Evolutionary conservation across 2,329 filamentous ascomycete genomes (phyloP).

Genomic region (Fusarium nygamai): DNA sequence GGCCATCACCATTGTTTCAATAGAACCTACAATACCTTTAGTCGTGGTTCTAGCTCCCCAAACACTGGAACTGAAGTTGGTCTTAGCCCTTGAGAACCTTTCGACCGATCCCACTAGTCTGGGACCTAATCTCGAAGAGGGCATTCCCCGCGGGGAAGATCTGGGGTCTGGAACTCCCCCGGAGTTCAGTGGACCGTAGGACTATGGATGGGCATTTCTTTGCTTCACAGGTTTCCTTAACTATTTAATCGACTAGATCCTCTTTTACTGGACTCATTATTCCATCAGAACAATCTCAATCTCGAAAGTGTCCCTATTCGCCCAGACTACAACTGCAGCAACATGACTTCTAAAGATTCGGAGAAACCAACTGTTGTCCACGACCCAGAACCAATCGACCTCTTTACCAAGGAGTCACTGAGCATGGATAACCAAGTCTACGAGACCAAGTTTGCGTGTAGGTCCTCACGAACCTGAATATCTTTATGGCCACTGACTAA

Average conservation of each 20-base stretch:
- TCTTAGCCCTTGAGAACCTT: background rate
- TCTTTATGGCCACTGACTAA: background rate
- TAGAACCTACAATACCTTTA: background rate
- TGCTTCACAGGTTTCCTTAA: background rate
- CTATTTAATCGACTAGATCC: background rate
- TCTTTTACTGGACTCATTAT: too few relatives aligned
- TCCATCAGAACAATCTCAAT: background rate
- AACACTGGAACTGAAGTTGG: too few relatives aligned
- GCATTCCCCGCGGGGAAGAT: background rate
- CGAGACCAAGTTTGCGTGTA: background rate
- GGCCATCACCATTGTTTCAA: too few relatives aligned
- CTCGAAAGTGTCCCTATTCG: background rate
- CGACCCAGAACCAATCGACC: background rate
- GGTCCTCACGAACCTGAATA: too few relatives aligned
- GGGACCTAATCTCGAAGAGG: background rate
- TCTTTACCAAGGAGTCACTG: background rate
- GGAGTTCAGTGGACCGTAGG: background rate
- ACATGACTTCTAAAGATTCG: background rate
- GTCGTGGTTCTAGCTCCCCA: background rate
- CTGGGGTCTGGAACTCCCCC: background rate
- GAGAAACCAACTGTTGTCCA: background rate
- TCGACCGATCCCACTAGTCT: background rate
- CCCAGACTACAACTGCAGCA: background rate
- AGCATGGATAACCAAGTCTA: background rate
- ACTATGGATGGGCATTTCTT: background rate